Evolutionary conservation across 1,139 yeast genomes (phyloP).

Genomic region (Kodamaea suecica): DNA sequence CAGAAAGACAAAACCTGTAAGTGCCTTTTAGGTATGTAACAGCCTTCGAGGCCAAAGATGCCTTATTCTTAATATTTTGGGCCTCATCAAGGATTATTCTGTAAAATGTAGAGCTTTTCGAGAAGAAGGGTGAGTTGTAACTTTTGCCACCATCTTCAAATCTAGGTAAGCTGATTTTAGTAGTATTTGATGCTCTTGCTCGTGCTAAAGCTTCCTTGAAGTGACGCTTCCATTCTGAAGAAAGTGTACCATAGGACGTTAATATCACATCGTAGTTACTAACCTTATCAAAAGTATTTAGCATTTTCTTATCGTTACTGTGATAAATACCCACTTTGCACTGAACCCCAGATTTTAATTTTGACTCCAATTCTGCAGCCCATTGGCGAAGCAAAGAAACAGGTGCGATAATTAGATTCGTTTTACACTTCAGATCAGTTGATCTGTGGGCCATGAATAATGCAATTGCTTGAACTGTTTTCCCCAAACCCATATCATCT

Average conservation of each 20-base stretch:
- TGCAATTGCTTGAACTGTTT: slow-evolving; percentile 80
- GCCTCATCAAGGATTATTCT: slow-evolving; percentile 89
- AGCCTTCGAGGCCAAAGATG: slow-evolving; percentile 65
- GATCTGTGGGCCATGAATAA: slow-evolving; percentile 59
- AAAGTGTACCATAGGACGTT: slow-evolving; percentile 74
- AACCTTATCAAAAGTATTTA: slow-evolving; percentile 44
- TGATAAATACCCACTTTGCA: slow-evolving; percentile 61
- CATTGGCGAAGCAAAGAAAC: slow-evolving; percentile 82
- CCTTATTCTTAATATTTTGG: slow-evolving; percentile 77
- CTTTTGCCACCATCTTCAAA: slow-evolving; percentile 37
- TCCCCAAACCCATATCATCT: slow-evolving; percentile 95
- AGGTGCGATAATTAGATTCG: slow-evolving; percentile 81
- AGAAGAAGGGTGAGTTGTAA: slow-evolving; percentile 67
- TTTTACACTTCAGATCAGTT: slow-evolving; percentile 32
- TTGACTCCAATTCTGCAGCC: slow-evolving; percentile 69
- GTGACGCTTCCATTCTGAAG: slow-evolving; percentile 68
- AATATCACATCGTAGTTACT: slow-evolving; percentile 66
- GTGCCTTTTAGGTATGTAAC: slow-evolving; percentile 52
- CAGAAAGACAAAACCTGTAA: slow-evolving; percentile 80
- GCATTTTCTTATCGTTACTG: slow-evolving; percentile 42
- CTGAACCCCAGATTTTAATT: slow-evolving; percentile 47
- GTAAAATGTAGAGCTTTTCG: slow-evolving; percentile 51
- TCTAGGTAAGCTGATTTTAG: slow-evolving; percentile 36
- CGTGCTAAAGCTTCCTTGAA: slow-evolving; percentile 35
- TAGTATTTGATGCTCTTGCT: slow-evolving; percentile 16